A percentile compares a stretch with the other conserved stretches of the same genome.
phyloP scores from a whole-genome alignment of 2,329 filamentous ascomycete genomes.

The Cercospora citrullina region DNA sequence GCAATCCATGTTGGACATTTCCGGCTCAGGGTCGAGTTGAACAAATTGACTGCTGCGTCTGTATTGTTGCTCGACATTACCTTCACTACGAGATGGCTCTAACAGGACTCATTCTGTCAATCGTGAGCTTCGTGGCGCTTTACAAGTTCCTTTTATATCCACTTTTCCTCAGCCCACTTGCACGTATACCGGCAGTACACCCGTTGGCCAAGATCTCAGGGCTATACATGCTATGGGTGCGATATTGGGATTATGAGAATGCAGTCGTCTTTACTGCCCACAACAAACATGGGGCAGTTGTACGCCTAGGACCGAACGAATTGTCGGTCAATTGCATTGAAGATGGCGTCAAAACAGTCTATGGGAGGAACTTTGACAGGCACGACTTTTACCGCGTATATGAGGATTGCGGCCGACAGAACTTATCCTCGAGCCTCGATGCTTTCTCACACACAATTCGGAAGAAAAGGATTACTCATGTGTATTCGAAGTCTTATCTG shows the following conservation, averaged over 20 bases:
- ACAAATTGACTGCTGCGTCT: no score
- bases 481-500: neutral
- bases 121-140: neutral
- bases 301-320: neutral
- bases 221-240: neutral
- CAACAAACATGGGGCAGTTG: neutral
- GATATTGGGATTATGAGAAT: neutral
- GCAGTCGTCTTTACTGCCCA: neutral
- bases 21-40: no score
- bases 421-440: neutral
- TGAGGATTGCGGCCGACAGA: neutral
- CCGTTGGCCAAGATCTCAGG: neutral
- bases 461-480: neutral
- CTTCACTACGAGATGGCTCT: neutral
- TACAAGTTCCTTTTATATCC: neutral
- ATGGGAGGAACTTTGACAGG: conserved; percentile 1
- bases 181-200: neutral
- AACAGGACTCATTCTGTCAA: neutral
- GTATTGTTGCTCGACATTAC: neutral
- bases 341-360: conserved; percentile 5
- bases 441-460: neutral
- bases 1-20: no score
- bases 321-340: conserved; percentile 6
- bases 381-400: neutral
- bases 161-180: neutral